Evolutionary conservation across 306 rosid genomes (phyloP).

Genomic region (Inga laurina): DNA sequence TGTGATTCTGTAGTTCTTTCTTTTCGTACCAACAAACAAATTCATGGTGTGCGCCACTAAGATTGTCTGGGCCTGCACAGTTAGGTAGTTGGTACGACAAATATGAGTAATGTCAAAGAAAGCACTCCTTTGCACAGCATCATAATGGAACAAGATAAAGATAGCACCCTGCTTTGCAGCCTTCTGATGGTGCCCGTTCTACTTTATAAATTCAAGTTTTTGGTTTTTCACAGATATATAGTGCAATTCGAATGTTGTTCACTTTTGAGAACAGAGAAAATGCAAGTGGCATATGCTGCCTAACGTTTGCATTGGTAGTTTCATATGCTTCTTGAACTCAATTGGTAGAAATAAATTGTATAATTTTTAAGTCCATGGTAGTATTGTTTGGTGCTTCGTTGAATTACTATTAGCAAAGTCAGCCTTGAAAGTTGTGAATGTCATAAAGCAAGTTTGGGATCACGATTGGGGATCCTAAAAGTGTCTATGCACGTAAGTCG

Average conservation of each 20-base stretch:
- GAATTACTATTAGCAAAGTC: not conserved
- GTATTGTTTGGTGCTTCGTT: not conserved
- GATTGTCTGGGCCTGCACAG: slow-evolving; percentile 1
- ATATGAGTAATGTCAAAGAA: slow-evolving; percentile 6
- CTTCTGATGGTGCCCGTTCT: not conserved
- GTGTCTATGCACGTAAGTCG: no score
- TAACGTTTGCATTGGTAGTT: not conserved
- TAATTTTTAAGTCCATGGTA: not conserved
- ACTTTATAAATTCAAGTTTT: not conserved
- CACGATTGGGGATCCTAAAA: no score
- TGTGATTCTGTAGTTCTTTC: not conserved
- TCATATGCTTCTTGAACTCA: not conserved
- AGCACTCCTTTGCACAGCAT: slow-evolving; percentile 17
- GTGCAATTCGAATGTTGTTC: not conserved
- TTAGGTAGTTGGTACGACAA: slow-evolving; percentile 4
- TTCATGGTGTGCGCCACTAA: slow-evolving; percentile 34
- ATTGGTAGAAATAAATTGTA: not conserved
- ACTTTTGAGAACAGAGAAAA: not conserved
- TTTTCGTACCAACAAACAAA: slow-evolving; percentile 24
- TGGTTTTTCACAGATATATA: not conserved
- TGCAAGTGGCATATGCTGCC: not conserved
- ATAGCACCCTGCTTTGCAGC: not conserved
- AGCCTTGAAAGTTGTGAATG: not conserved
- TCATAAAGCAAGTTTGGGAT: no score
- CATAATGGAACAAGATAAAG: not conserved